phyloP scores from a whole-genome alignment of 2,329 filamentous ascomycete genomes.

The Aspergillus pseudotamarii region DNA sequence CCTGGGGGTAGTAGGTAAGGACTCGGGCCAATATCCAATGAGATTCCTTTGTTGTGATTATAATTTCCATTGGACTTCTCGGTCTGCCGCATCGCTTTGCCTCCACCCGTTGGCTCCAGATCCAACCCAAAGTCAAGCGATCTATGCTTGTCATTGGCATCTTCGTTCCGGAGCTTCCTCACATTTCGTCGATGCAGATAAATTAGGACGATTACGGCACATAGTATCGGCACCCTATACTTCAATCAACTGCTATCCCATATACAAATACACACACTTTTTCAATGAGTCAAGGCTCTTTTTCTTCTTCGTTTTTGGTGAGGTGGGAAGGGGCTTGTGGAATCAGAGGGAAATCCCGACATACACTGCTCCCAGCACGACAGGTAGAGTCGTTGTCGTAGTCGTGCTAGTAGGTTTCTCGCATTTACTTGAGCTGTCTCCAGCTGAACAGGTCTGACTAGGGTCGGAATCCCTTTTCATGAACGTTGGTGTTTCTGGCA shows the following conservation, averaged over 20 bases:
- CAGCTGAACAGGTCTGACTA: slow-evolving; percentile 23
- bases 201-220: slow-evolving; percentile 68
- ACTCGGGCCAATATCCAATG: slow-evolving; percentile 65
- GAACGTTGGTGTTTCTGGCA: slow-evolving; percentile 27
- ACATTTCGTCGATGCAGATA: slow-evolving; percentile 79
- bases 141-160: slow-evolving; percentile 82
- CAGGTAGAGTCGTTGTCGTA: slow-evolving; percentile 63
- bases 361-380: slow-evolving; percentile 72
- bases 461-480: slow-evolving; percentile 30
- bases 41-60: slow-evolving; percentile 54
- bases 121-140: slow-evolving; percentile 92
- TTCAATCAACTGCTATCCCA: slow-evolving; percentile 25
- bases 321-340: not conserved
- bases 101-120: slow-evolving; percentile 38
- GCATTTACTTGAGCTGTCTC: slow-evolving; percentile 45
- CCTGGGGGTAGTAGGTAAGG: slow-evolving; percentile 93
- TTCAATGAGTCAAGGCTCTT: not conserved
- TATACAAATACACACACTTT: not conserved
- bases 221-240: slow-evolving; percentile 72
- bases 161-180: slow-evolving; percentile 72
- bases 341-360: slow-evolving; percentile 31
- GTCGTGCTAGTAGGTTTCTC: slow-evolving; percentile 61
- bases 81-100: slow-evolving; percentile 59
- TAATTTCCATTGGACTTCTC: slow-evolving; percentile 44
- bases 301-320: not conserved